A percentile compares a stretch with the other conserved stretches of the same genome.
Conservation (phyloP, 2,329 filamentous ascomycete genomes). For the Alternaria sp. region DNA sequence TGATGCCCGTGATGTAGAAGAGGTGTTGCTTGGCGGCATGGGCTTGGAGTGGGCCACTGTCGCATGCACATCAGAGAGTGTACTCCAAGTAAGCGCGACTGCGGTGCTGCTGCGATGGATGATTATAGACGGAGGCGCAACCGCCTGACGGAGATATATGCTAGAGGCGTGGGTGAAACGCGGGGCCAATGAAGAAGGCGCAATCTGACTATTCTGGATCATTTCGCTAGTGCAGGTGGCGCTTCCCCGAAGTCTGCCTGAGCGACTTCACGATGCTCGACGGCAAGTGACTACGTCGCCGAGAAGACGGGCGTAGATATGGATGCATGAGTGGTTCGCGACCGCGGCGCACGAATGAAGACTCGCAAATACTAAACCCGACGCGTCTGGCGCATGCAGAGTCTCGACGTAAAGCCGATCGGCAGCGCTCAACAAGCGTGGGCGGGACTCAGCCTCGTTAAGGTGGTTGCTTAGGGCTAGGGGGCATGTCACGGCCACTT, state of each 20-base stretch:
- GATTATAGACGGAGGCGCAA: neutral
- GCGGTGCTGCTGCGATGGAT: neutral
- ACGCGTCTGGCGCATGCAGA: slow-evolving; percentile 12
- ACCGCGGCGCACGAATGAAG: neutral
- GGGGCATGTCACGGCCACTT: slow-evolving; percentile 9
- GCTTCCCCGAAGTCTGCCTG: neutral
- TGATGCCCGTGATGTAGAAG: neutral
- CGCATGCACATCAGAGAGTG: neutral
- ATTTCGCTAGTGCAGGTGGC: slow-evolving; percentile 4
- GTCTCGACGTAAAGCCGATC: slow-evolving; percentile 15
- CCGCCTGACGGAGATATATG: neutral
- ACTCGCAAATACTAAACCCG: neutral
- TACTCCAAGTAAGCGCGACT: neutral
- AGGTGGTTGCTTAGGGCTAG: slow-evolving; percentile 1
- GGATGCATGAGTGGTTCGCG: neutral
- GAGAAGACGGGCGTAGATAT: neutral
- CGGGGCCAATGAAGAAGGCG: slow-evolving; percentile 15
- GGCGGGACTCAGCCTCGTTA: slow-evolving; percentile 13
- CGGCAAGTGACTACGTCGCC: neutral
- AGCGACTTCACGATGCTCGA: neutral
- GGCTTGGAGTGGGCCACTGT: neutral
- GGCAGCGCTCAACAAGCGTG: slow-evolving; percentile 14
- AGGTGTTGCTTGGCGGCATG: neutral
- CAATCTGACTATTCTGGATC: slow-evolving; percentile 10
- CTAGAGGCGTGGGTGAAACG: slow-evolving; percentile 16